Evolutionary conservation across 108 stramenopile genomes (phyloP).

Genomic region (Mediolabrus comicus): DNA sequence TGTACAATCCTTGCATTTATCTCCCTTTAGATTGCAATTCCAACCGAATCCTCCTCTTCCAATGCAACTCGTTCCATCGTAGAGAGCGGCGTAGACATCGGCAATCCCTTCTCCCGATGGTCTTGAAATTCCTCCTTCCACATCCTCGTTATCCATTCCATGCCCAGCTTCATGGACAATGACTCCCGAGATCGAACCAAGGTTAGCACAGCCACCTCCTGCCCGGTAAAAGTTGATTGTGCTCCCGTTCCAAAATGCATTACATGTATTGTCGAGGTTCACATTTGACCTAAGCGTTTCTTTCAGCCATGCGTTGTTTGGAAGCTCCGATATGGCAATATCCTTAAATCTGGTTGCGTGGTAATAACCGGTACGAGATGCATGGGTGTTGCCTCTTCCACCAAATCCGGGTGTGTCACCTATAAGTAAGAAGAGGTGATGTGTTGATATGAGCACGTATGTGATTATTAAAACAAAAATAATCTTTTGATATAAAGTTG

Average conservation of each 20-base stretch:
- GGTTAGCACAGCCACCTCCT: slow-evolving; percentile 22
- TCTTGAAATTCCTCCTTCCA: slow-evolving; percentile 14
- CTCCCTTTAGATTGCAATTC: neutral
- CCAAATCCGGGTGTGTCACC: neutral
- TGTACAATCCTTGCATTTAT: neutral
- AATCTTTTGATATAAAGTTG: too few relatives aligned
- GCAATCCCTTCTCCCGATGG: slow-evolving; percentile 39
- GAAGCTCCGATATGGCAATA: slow-evolving; percentile 17
- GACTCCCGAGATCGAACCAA: slow-evolving; percentile 8
- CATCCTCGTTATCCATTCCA: slow-evolving; percentile 22
- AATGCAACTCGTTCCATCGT: slow-evolving; percentile 27
- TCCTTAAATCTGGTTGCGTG: slow-evolving; percentile 23
- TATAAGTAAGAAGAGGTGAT: too few relatives aligned
- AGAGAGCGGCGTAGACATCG: slow-evolving; percentile 26
- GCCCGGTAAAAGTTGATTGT: slow-evolving; percentile 21
- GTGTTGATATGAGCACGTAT: too few relatives aligned
- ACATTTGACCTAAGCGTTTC: slow-evolving; percentile 1
- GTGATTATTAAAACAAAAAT: too few relatives aligned
- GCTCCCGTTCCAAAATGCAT: slow-evolving; percentile 21
- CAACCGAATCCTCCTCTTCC: slow-evolving; percentile 14
- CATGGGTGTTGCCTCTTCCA: neutral
- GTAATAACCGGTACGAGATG: slow-evolving; percentile 16
- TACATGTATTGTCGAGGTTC: slow-evolving; percentile 16
- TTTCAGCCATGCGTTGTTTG: slow-evolving; percentile 13
- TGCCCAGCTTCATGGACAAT: slow-evolving; percentile 21